Base-by-base conservation (phyloP, 768 basidiomycete species). In the Amanita brunnescens region DNA sequence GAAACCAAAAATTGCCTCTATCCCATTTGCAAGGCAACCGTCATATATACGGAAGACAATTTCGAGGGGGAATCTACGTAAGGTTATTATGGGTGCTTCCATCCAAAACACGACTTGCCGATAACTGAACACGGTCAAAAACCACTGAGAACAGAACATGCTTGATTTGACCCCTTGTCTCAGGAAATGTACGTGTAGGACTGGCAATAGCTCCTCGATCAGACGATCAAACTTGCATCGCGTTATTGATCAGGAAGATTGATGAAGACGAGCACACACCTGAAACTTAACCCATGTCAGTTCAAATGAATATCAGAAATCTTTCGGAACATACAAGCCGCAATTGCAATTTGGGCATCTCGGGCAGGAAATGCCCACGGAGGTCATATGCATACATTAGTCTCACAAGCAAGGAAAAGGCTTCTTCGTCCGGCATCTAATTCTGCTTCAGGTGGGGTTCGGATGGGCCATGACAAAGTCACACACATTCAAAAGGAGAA, bases 81-180 rank as follows among this genome's bases (percentile, higher is more conserved):
- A 21, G 21, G 43, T 58, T 49, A 59, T 43, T 2, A 35, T 18
- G 26, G 23, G 16, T 32, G 2, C 24, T 26, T 2, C 23, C 44
- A 34, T 35, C 24, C 13, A 23, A 13, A 13, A 24, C 41, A 29
- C 5, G 12, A 62, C 77, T 59, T 61, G 86, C 91, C 91, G 81
- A 67, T 95, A 97, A 62, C 91, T 90, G 72, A 98, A 98, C 64
- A 99, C 70, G 0, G 96, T 98, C 63, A 99, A 73, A 67, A 98
- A 97, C 96, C 96, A 99, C 57, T 98, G 96, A 12, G 91, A 92
- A 61, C 91, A 95, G 63, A 87, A 98, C 93, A 99, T 98, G 69
- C 88, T 94, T 41, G 91, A 93, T 65, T 97, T 98, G 62, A 98
- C 72, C 26, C 94, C 95, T 67, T 96, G 89, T 26, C 94, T 81